A percentile compares a stretch with the other conserved stretches of the same genome.
These are phyloP conservation scores for Lactuca sativa DNA, from an alignment of 129 eudicot species.

Conservation along the genomic window DNA sequence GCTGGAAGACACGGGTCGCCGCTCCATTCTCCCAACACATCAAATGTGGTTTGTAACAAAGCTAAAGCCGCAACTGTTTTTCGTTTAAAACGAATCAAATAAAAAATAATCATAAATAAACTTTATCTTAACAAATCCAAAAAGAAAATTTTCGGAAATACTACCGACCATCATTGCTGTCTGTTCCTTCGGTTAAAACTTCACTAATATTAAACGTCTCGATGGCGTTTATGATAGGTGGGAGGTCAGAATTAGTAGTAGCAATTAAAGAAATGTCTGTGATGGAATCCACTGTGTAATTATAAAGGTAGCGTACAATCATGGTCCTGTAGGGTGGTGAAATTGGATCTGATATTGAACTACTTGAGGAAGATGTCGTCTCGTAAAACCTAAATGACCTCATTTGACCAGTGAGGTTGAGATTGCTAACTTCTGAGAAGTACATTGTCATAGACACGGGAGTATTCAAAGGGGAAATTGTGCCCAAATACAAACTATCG, in stretches of 20 bases:
- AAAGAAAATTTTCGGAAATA: background rate
- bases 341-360: slow-evolving; percentile 10
- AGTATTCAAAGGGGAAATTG: background rate
- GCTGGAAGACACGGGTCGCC: slow-evolving; percentile 47
- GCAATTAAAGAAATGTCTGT: slow-evolving; percentile 28
- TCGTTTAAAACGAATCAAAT: background rate
- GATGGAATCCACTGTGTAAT: slow-evolving; percentile 11
- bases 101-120: background rate
- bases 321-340: slow-evolving; percentile 25
- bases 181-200: slow-evolving; percentile 33
- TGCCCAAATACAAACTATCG: slow-evolving; percentile 12
- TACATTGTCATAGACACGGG: slow-evolving; percentile 23
- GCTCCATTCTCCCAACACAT: slow-evolving; percentile 33
- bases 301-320: background rate
- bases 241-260: slow-evolving; percentile 24
- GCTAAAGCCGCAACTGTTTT: slow-evolving; percentile 23
- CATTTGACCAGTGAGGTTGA: slow-evolving; percentile 19
- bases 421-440: slow-evolving; percentile 32
- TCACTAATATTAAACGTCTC: slow-evolving; percentile 32
- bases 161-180: slow-evolving; percentile 31
- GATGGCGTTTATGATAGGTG: slow-evolving; percentile 37
- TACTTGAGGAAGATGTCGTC: background rate
- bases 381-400: slow-evolving; percentile 33
- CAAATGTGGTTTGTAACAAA: slow-evolving; percentile 30
- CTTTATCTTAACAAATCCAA: background rate